Evolutionary conservation across 1,284 basidiomycete genomes (phyloP).

Genomic region (Trichosporon sp.): DNA sequence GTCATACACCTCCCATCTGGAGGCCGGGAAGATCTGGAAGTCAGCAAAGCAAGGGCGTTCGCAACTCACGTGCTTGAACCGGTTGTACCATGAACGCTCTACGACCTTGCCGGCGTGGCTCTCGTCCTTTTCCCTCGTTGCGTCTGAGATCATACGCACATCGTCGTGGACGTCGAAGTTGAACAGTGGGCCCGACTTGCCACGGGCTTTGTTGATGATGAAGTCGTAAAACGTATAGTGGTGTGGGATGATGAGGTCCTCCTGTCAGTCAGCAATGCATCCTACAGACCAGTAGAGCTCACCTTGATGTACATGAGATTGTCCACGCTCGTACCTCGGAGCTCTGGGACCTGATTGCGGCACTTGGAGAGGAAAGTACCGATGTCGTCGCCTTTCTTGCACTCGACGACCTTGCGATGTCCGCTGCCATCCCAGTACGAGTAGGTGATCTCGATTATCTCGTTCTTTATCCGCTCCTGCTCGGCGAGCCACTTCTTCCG

Average conservation of each 20-base stretch:
- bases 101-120: constrained; percentile 99
- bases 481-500: constrained; percentile 83
- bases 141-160: constrained; percentile 89
- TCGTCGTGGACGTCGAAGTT: constrained; percentile 99
- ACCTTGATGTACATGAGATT: constrained; percentile 99
- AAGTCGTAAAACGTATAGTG: constrained; percentile 99
- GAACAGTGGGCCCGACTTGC: constrained; percentile 96
- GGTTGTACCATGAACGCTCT: constrained; percentile 89
- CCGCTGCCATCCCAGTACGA: constrained; percentile 99
- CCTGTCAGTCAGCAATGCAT: constrained; percentile 51
- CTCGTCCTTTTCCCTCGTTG: constrained; percentile 94
- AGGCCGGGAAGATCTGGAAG: constrained; percentile 85
- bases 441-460: constrained; percentile 56
- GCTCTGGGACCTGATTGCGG: constrained; percentile 83
- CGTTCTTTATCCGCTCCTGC: constrained; percentile 54
- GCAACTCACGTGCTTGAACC: constrained; percentile 65
- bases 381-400: constrained; percentile 96
- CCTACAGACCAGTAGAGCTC: constrained; percentile 4
- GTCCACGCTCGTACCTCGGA: constrained; percentile 82
- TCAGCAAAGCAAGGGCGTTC: background rate
- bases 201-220: constrained; percentile 94
- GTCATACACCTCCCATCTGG: constrained; percentile 90
- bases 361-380: constrained; percentile 87
- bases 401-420: constrained; percentile 88
- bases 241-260: constrained; percentile 88